Evolutionary conservation across 129 eudicot species (phyloP), one percentile per base, ranked within the genome.

Genomic region (Gnaphalium uliginosum): DNA sequence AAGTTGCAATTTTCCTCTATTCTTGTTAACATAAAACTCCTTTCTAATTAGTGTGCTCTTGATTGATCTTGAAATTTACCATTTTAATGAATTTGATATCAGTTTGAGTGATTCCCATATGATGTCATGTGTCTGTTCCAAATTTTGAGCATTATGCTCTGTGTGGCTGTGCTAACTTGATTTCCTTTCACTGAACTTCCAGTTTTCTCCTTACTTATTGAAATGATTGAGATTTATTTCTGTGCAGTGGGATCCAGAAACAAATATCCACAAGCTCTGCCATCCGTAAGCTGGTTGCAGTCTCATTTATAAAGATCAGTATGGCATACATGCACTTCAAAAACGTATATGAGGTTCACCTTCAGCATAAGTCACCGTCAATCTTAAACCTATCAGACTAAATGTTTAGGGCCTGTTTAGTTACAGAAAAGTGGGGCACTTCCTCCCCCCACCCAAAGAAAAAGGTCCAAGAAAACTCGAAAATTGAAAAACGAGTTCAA

Each of bases 181-280:
- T 63, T 72, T 46, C 24, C 26, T 6, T 69, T 76, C 18, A 33
- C 29, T 25, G 64, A 63, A 58, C 8, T 9, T 73, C 22, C 48
- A 41, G 22, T 11, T 69, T 56, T 72, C 66, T 18, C 68, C 73
- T 26, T 54, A 71, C 67, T 23, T 59, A 64, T 53, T 71, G 59
- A 32, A 30, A 17, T 78, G 51, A 37, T 5, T 61, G 21, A 56
- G 19, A 65, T 64, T n/a, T 23, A 46, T 63, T 68, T 77, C 19
- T 68, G 14, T 87, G 88, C 91, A 94, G 99, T 77, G 97, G 93
- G 81, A 94, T 91, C 39, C 96, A 89, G 86, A 94, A 86, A 80
- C 99, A 94, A 83, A 83, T 94, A 54, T 76, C 83, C 65, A 69
- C 93, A 58, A 85, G 86, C 82, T 89, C 99, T 24, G 80, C 87